These are phyloP conservation scores for Biscogniauxia marginata DNA, from an alignment of 2,329 filamentous ascomycete species.

Conservation along the genomic window DNA sequence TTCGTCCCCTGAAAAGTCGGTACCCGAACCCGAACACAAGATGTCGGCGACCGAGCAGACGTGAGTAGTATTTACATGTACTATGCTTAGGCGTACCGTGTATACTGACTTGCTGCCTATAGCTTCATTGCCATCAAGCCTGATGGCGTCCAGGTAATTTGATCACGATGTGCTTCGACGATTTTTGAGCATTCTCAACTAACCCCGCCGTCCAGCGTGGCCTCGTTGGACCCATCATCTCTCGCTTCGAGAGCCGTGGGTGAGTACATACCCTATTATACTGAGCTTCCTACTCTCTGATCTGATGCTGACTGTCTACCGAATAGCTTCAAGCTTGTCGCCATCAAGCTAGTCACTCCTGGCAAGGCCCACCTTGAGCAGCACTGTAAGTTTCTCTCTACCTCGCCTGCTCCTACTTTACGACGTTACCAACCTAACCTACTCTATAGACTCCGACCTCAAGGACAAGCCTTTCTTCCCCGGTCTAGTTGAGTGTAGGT, in stretches of 20 bases:
- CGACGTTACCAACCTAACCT: constrained; percentile 28
- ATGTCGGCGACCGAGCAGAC: constrained; percentile 33
- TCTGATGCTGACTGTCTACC: constrained; percentile 11
- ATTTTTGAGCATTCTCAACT: constrained; percentile 10
- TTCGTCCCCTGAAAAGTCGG: constrained; percentile 14
- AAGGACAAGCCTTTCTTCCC: constrained; percentile 95
- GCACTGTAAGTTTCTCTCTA: constrained; percentile 66
- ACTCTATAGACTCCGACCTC: constrained; percentile 71
- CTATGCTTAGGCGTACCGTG: too few relatives aligned
- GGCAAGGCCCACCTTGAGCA: constrained; percentile 94
- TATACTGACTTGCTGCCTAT: constrained; percentile 17
- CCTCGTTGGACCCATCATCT: constrained; percentile 96
- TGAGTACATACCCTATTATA: constrained; percentile 41
- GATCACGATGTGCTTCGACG: constrained; percentile 1
- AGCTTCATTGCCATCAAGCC: constrained; percentile 99
- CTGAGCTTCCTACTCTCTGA: neutral
- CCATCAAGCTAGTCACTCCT: constrained; percentile 91
- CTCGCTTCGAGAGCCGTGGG: constrained; percentile 96
- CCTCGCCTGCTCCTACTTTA: neutral
- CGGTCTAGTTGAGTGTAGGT: constrained; percentile 85
- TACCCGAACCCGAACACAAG: constrained; percentile 23
- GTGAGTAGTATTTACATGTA: too few relatives aligned
- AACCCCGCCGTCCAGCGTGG: constrained; percentile 66
- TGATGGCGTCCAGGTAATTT: constrained; percentile 91
- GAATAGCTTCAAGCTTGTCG: constrained; percentile 90